These are phyloP conservation scores for Tetrapisispora namnaoensis DNA, from an alignment of 805 yeast genomes.

Conservation along the genomic window DNA sequence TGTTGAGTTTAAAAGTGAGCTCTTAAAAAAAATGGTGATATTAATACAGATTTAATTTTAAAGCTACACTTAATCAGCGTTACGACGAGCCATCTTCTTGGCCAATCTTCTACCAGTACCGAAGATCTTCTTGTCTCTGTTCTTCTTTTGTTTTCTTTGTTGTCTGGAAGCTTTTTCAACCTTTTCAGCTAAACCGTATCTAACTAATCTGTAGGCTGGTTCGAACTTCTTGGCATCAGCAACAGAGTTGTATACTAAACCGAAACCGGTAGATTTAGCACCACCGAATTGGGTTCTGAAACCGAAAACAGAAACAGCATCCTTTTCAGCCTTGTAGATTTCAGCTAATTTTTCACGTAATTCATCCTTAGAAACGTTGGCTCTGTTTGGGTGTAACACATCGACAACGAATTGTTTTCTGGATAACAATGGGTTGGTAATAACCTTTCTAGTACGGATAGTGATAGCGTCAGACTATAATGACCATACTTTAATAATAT, in stretches of 20 bases:
- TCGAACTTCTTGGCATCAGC: constrained; percentile 98
- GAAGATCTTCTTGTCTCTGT: constrained; percentile 97
- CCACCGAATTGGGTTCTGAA: constrained; percentile 99
- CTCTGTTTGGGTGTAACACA: constrained; percentile 98
- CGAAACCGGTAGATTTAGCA: constrained; percentile 98
- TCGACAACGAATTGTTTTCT: constrained; percentile 99
- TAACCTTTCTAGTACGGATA: constrained; percentile 97
- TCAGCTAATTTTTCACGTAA: constrained; percentile 89
- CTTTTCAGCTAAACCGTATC: constrained; percentile 95
- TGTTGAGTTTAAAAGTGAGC: background rate
- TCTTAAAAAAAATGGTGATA: constrained; percentile 1
- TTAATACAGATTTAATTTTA: constrained; percentile 1
- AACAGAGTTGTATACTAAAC: constrained; percentile 94
- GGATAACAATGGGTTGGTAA: constrained; percentile 97
- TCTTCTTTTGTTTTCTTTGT: constrained; percentile 99
- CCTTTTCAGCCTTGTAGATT: constrained; percentile 85
- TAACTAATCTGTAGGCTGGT: constrained; percentile 98
- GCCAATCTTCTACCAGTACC: constrained; percentile 96
- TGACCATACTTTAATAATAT: background rate
- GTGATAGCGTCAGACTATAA: constrained; percentile 96
- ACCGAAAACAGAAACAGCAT: constrained; percentile 94
- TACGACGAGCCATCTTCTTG: constrained; percentile 84
- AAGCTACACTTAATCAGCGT: constrained; percentile 51
- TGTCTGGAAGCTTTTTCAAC: constrained; percentile 98
- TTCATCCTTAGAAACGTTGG: constrained; percentile 99